Percentiles rank a stretch among this genome's conserved stretches.
These are phyloP conservation scores for Lophium mytilinum DNA, from an alignment of 495 filamentous ascomycete species.

Conservation along the genomic window DNA sequence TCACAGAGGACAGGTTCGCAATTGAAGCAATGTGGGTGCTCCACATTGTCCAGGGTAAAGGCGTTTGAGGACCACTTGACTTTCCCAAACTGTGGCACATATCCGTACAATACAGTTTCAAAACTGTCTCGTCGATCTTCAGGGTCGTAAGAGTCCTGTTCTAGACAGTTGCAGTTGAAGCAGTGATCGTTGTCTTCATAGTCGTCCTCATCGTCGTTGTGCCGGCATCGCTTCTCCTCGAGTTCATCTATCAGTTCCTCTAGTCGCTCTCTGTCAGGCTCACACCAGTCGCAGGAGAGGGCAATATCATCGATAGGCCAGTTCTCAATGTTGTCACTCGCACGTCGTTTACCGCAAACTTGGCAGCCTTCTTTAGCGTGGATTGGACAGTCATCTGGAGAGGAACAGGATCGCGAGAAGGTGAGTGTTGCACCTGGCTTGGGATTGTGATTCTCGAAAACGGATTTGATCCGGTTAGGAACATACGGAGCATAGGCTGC, in stretches of 20 bases:
- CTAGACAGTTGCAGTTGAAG: background rate
- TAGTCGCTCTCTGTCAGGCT: background rate
- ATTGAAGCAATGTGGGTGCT: too few species aligned
- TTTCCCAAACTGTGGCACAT: too few species aligned
- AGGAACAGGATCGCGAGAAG: conserved; percentile 8
- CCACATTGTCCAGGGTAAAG: too few species aligned
- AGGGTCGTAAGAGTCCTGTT: background rate
- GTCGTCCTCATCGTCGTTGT: conserved; percentile 1
- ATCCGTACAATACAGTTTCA: background rate
- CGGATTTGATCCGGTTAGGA: background rate
- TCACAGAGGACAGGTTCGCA: too few species aligned
- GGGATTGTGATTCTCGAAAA: background rate
- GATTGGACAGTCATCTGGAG: conserved; percentile 1
- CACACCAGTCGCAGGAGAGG: background rate
- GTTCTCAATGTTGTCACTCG: background rate
- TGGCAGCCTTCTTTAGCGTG: background rate
- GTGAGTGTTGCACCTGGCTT: background rate
- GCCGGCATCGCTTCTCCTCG: background rate
- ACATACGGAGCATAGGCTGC: background rate
- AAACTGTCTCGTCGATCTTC: background rate
- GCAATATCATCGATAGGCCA: conserved; percentile 4
- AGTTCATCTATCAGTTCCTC: conserved; percentile 6
- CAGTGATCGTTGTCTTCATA: background rate
- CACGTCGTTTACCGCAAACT: background rate
- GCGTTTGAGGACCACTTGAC: too few species aligned